A percentile compares a stretch with the other conserved stretches of the same genome.
These are phyloP conservation scores for Nicotiana otophora DNA, from an alignment of 257 asterid genomes.

Conservation along the genomic window DNA sequence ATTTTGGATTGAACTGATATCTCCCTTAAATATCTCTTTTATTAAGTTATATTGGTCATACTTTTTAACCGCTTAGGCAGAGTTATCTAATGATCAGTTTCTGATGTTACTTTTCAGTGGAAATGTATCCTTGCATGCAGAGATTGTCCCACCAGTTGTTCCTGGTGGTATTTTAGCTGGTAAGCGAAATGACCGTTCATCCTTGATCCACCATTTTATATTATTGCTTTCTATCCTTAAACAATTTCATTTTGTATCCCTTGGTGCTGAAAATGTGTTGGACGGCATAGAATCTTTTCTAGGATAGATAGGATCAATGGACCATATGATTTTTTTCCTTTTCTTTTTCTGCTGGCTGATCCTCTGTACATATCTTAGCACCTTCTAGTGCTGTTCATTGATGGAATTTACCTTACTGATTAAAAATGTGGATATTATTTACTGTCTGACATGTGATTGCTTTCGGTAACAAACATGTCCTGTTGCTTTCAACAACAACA, in stretches of 20 bases:
- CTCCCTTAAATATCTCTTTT: constrained; percentile 4
- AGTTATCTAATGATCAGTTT: neutral
- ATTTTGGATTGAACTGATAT: neutral
- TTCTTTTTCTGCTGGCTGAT: neutral
- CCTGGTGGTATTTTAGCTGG: constrained; percentile 99
- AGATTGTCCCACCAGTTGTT: constrained; percentile 41
- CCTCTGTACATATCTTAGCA: neutral
- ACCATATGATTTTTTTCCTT: neutral
- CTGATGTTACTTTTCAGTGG: constrained; percentile 55
- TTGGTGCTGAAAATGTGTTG: neutral
- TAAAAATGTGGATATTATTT: neutral
- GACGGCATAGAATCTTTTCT: neutral
- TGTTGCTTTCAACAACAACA: neutral
- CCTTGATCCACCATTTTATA: neutral
- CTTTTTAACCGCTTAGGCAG: neutral
- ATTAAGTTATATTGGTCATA: neutral
- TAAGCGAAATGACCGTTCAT: constrained; percentile 28
- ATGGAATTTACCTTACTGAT: neutral
- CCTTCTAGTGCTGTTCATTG: neutral
- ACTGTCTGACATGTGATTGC: neutral
- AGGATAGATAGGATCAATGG: neutral
- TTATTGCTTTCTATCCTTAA: neutral
- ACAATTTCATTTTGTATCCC: neutral
- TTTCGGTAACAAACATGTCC: neutral
- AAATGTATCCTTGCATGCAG: constrained; percentile 59